Percentiles rank a stretch among this genome's conserved stretches.
Evolutionary conservation across 2,329 filamentous ascomycete species (phyloP).

Genomic region (Penicillium crustosum): DNA sequence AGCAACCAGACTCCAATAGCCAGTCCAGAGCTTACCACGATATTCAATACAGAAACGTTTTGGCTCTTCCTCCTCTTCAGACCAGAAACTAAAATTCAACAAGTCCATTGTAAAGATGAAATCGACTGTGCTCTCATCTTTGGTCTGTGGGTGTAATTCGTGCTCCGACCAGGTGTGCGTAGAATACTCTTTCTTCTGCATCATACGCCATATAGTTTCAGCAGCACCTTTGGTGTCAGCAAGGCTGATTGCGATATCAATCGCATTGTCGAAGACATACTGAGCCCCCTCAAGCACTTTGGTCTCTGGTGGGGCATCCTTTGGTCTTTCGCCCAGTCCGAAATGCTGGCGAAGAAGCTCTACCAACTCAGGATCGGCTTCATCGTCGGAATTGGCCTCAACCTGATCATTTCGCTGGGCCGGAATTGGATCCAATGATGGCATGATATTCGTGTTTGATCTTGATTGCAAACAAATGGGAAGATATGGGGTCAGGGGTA

Average conservation of each 20-base stretch:
- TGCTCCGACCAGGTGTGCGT: slow-evolving; percentile 84
- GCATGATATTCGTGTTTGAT: slow-evolving; percentile 11
- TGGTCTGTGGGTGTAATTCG: slow-evolving; percentile 81
- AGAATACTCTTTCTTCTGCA: slow-evolving; percentile 81
- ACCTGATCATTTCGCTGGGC: slow-evolving; percentile 14
- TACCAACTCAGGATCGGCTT: slow-evolving; percentile 83
- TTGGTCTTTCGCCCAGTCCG: slow-evolving; percentile 56
- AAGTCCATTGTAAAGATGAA: slow-evolving; percentile 98
- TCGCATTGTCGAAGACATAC: slow-evolving; percentile 85
- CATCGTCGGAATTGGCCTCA: slow-evolving; percentile 78
- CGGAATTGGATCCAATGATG: slow-evolving; percentile 19
- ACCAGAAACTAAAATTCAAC: slow-evolving; percentile 98
- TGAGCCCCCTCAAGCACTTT: slow-evolving; percentile 80
- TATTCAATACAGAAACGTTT: slow-evolving; percentile 84
- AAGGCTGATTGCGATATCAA: slow-evolving; percentile 89
- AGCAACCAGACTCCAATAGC: slow-evolving; percentile 93
- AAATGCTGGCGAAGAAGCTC: slow-evolving; percentile 81
- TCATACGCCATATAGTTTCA: slow-evolving; percentile 72
- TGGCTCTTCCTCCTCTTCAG: slow-evolving; percentile 60
- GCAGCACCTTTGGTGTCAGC: slow-evolving; percentile 79
- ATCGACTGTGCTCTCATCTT: slow-evolving; percentile 75
- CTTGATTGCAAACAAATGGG: background rate
- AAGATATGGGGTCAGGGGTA: slow-evolving; percentile 4
- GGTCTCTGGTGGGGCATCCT: slow-evolving; percentile 66
- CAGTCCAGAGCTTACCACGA: slow-evolving; percentile 77